Conservation (phyloP, 805 yeast species). For the Isabelozyma rhagii region DNA sequence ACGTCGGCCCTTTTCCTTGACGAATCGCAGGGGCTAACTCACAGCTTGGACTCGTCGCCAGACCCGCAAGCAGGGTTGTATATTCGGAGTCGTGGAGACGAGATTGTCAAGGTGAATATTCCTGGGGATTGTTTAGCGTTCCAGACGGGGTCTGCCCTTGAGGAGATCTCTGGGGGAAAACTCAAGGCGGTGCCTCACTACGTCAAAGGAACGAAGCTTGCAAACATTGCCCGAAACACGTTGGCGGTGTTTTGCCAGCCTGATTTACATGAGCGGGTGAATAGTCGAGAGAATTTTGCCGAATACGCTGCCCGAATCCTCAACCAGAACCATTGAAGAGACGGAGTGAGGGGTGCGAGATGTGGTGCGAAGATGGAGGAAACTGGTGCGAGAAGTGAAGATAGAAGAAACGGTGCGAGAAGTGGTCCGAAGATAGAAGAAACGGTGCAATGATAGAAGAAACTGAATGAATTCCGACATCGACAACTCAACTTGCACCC, state of each 20-base stretch:
- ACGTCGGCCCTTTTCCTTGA: conserved; percentile 52
- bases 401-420: too few relatives aligned
- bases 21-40: conserved; percentile 24
- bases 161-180: conserved; percentile 44
- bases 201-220: conserved; percentile 42
- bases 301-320: conserved; percentile 44
- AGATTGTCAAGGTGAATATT: conserved; percentile 47
- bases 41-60: conserved; percentile 30
- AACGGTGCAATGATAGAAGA: too few relatives aligned
- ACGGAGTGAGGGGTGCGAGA: too few relatives aligned
- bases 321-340: neutral
- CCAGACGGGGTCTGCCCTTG: conserved; percentile 58
- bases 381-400: too few relatives aligned
- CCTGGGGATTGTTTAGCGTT: conserved; percentile 57
- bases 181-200: conserved; percentile 60
- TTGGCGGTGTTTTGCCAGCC: conserved; percentile 65
- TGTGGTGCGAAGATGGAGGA: too few relatives aligned
- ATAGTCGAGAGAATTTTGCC: conserved; percentile 46
- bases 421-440: too few relatives aligned
- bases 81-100: conserved; percentile 44
- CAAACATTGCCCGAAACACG: conserved; percentile 47
- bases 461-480: too few relatives aligned
- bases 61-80: conserved; percentile 50
- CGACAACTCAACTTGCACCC: too few relatives aligned
- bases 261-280: conserved; percentile 46